These are phyloP conservation scores for Boletus sp. DNA, from an alignment of 1,284 basidiomycete species.

Conservation along the genomic window DNA sequence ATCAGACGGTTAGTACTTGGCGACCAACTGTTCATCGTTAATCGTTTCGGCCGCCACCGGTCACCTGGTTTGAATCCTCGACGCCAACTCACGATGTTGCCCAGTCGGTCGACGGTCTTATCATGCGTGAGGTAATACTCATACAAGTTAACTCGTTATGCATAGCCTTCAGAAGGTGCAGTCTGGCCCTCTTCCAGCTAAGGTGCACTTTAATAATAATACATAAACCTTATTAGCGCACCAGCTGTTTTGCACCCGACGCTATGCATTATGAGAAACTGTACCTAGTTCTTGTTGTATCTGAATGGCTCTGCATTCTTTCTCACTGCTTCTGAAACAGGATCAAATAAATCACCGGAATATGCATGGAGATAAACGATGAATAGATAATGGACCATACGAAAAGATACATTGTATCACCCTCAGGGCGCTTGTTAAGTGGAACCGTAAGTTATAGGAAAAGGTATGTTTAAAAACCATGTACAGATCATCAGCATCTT, in stretches of 20 bases:
- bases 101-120: not conserved
- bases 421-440: constrained; percentile 1
- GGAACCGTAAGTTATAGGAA: not conserved
- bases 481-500: not conserved
- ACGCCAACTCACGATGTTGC: not conserved
- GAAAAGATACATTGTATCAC: not conserved
- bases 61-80: not conserved
- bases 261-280: not conserved
- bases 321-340: not conserved
- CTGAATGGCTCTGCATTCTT: too few relatives aligned
- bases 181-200: too few relatives aligned
- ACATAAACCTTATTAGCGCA: not conserved
- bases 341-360: not conserved
- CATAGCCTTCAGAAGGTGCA: not conserved
- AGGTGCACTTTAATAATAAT: too few relatives aligned
- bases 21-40: too few relatives aligned
- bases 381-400: not conserved
- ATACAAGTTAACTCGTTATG: not conserved
- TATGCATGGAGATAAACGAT: not conserved
- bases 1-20: too few relatives aligned
- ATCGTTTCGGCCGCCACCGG: too few relatives aligned
- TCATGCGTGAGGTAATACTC: too few relatives aligned
- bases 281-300: not conserved
- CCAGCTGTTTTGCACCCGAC: not conserved
- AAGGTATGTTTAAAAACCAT: not conserved